Evolutionary conservation across 2,329 filamentous ascomycete species (phyloP).

Genomic region (Pochonia chlamydosporia): DNA sequence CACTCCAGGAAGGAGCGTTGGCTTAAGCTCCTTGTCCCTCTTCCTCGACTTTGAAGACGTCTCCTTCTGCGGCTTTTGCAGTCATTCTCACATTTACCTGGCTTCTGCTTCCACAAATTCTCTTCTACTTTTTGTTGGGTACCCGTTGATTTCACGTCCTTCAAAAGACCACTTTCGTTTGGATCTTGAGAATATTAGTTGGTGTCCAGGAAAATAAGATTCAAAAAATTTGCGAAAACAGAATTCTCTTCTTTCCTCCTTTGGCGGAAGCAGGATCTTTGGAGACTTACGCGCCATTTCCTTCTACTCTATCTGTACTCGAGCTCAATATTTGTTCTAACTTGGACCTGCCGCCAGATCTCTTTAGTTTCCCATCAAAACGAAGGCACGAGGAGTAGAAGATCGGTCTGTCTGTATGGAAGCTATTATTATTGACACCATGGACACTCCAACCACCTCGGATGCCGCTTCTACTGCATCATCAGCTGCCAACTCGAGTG

Average conservation of each 20-base stretch:
- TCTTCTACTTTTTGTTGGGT: background rate
- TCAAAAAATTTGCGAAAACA: background rate
- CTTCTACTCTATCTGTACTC: background rate
- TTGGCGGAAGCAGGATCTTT: slow-evolving; percentile 12
- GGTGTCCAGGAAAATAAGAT: background rate
- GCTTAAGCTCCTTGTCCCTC: background rate
- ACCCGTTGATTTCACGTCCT: too few relatives aligned
- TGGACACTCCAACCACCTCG: slow-evolving; percentile 22
- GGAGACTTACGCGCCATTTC: background rate
- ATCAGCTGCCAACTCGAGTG: slow-evolving; percentile 1
- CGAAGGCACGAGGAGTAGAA: slow-evolving; percentile 7
- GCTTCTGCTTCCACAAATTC: too few relatives aligned
- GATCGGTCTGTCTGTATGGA: background rate
- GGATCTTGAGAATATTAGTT: background rate
- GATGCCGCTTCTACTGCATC: slow-evolving; percentile 9
- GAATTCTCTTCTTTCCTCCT: slow-evolving; percentile 4
- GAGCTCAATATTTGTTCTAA: slow-evolving; percentile 14
- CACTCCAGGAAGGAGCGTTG: background rate
- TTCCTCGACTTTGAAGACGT: slow-evolving; percentile 15
- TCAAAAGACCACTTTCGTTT: slow-evolving; percentile 1
- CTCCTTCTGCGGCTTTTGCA: slow-evolving; percentile 7
- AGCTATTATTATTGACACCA: slow-evolving; percentile 13
- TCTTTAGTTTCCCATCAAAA: slow-evolving; percentile 7
- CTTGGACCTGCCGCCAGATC: slow-evolving; percentile 22
- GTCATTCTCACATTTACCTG: background rate